phyloP scores from a whole-genome alignment of 192 early-diverging fungal species.

The Dispira simplex region DNA sequence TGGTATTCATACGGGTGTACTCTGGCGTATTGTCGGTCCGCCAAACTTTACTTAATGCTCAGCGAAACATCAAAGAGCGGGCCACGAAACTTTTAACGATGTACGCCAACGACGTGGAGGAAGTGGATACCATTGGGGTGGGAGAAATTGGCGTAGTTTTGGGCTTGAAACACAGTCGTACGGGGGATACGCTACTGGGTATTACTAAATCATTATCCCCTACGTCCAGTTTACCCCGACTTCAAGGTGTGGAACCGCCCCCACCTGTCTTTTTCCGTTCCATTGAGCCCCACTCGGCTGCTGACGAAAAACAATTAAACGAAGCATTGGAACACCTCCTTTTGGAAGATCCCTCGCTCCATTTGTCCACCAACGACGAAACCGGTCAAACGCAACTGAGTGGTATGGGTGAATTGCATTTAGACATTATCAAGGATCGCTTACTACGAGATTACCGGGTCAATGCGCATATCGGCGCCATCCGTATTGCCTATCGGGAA shows the following conservation, averaged over 20 bases:
- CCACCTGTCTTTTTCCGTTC: slow-evolving; percentile 75
- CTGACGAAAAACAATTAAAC: slow-evolving; percentile 56
- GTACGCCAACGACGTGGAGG: slow-evolving; percentile 83
- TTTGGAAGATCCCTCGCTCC: slow-evolving; percentile 81
- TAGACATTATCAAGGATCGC: slow-evolving; percentile 81
- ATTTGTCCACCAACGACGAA: slow-evolving; percentile 53
- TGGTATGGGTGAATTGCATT: slow-evolving; percentile 91
- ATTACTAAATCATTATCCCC: background rate
- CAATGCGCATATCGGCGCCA: slow-evolving; percentile 63
- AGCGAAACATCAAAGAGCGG: slow-evolving; percentile 51
- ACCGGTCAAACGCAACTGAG: slow-evolving; percentile 77
- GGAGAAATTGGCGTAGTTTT: slow-evolving; percentile 81
- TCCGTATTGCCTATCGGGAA: slow-evolving; percentile 82
- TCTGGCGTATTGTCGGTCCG: slow-evolving; percentile 57
- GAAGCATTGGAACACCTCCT: slow-evolving; percentile 54
- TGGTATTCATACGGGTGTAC: slow-evolving; percentile 88
- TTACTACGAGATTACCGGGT: slow-evolving; percentile 63
- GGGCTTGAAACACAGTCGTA: slow-evolving; percentile 67
- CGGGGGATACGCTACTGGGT: slow-evolving; percentile 71
- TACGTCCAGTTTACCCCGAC: slow-evolving; percentile 13
- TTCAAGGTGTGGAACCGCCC: slow-evolving; percentile 68
- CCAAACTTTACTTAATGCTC: slow-evolving; percentile 48
- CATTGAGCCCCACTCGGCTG: slow-evolving; percentile 55
- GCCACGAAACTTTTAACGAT: slow-evolving; percentile 73
- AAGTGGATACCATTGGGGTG: slow-evolving; percentile 45